These are phyloP conservation scores for Tilletia setariae DNA, from an alignment of 1,284 basidiomycete genomes.

Conservation along the genomic window DNA sequence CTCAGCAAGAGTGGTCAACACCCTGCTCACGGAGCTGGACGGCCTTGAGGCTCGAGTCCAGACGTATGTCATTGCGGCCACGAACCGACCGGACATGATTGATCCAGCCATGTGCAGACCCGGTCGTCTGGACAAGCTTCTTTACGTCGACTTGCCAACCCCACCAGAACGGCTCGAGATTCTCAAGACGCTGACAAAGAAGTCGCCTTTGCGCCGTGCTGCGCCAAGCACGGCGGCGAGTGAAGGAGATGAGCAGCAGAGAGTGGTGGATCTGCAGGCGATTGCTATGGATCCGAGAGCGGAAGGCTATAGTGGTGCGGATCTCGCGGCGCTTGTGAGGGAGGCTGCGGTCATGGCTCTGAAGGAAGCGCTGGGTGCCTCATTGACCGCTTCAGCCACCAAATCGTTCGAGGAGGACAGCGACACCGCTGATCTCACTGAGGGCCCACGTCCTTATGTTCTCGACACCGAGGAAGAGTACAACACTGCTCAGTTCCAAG, in stretches of 20 bases:
- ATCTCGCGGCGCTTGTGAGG: slow-evolving; percentile 49
- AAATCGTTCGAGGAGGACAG: neutral
- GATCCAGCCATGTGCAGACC: slow-evolving; percentile 98
- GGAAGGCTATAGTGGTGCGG: slow-evolving; percentile 50
- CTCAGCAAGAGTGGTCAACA: slow-evolving; percentile 94
- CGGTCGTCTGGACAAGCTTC: slow-evolving; percentile 88
- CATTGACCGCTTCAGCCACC: slow-evolving; percentile 18
- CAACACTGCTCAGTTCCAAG: neutral
- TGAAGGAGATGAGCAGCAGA: slow-evolving; percentile 59
- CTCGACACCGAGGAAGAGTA: neutral
- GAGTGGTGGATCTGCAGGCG: slow-evolving; percentile 31
- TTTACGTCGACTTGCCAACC: slow-evolving; percentile 89
- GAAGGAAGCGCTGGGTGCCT: slow-evolving; percentile 57
- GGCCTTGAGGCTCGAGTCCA: slow-evolving; percentile 77
- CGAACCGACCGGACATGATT: slow-evolving; percentile 98
- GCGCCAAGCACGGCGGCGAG: slow-evolving; percentile 83
- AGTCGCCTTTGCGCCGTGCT: slow-evolving; percentile 74
- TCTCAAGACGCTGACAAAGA: slow-evolving; percentile 61
- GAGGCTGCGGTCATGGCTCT: slow-evolving; percentile 83
- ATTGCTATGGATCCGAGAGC: slow-evolving; percentile 38
- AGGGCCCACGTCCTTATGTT: no score
- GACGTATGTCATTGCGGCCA: slow-evolving; percentile 96
- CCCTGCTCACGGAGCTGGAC: slow-evolving; percentile 90
- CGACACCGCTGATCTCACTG: no score
- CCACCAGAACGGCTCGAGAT: slow-evolving; percentile 80